These are phyloP conservation scores for Eucalyptus rudis DNA, from an alignment of 345 rosid genomes.

Conservation along the genomic window DNA sequence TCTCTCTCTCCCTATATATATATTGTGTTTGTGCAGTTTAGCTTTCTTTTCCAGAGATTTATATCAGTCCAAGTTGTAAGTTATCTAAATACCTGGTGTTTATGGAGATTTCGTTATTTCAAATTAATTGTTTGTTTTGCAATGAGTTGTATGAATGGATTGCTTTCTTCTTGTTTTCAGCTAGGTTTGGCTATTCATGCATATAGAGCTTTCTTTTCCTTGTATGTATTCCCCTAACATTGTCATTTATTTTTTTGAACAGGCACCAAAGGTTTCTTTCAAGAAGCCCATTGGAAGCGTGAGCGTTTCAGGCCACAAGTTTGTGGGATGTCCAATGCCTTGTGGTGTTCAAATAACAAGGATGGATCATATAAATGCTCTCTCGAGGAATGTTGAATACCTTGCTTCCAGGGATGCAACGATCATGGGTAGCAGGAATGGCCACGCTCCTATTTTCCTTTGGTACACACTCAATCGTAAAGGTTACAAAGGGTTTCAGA, in stretches of 20 bases:
- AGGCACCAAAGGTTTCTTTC: constrained; percentile 92
- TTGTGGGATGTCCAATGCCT: constrained; percentile 97
- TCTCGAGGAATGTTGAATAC: constrained; percentile 82
- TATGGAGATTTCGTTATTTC: background rate
- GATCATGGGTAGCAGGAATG: constrained; percentile 98
- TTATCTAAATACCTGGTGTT: background rate
- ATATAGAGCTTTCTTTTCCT: background rate
- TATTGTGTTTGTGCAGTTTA: background rate
- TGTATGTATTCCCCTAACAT: background rate
- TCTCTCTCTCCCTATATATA: no score
- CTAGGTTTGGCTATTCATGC: background rate
- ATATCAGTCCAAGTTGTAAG: background rate
- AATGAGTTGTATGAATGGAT: background rate
- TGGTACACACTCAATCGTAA: constrained; percentile 90
- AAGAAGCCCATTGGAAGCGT: constrained; percentile 95
- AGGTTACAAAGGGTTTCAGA: constrained; percentile 91
- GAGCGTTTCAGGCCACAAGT: constrained; percentile 92
- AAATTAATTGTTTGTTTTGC: background rate
- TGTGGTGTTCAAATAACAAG: constrained; percentile 94
- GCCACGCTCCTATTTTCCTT: constrained; percentile 93
- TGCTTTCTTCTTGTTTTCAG: background rate
- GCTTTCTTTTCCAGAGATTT: background rate
- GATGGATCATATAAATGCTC: constrained; percentile 68
- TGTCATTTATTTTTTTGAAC: background rate
- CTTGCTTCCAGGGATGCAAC: constrained; percentile 98